Conservation (phyloP, 2,329 filamentous ascomycete genomes). For the Xylariaceae sp. region DNA sequence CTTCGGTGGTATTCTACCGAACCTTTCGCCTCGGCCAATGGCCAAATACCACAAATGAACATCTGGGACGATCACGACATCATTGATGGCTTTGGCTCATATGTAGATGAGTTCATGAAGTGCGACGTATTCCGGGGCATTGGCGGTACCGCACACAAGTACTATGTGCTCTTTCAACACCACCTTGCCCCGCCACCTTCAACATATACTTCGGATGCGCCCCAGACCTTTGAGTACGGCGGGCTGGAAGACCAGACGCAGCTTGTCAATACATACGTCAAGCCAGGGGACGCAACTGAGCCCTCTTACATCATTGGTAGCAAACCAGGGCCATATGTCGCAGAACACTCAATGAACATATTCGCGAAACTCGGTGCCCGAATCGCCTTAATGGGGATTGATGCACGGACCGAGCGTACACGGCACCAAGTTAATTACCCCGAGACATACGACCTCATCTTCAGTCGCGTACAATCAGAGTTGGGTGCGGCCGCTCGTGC, state of each 20-base stretch:
- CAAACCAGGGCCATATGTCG: constrained; percentile 87
- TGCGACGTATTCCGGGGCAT: constrained; percentile 91
- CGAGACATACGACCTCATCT: constrained; percentile 85
- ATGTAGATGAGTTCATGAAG: constrained; percentile 91
- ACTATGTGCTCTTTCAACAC: constrained; percentile 98
- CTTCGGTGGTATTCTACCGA: constrained; percentile 82
- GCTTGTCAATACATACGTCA: constrained; percentile 76
- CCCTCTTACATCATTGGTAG: constrained; percentile 79
- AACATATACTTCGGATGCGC: constrained; percentile 76
- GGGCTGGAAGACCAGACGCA: constrained; percentile 73
- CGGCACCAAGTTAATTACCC: constrained; percentile 94
- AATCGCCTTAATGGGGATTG: constrained; percentile 85
- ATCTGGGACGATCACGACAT: constrained; percentile 99
- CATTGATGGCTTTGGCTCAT: constrained; percentile 92
- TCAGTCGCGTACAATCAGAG: constrained; percentile 76
- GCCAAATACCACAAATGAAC: constrained; percentile 94
- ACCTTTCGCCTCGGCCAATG: constrained; percentile 84
- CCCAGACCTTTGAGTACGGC: constrained; percentile 67
- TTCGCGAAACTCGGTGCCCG: constrained; percentile 84
- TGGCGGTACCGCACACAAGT: constrained; percentile 93
- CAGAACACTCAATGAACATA: constrained; percentile 84
- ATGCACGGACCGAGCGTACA: constrained; percentile 93
- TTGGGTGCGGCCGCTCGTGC: constrained; percentile 70
- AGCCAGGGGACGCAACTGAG: constrained; percentile 56
- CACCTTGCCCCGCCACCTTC: constrained; percentile 84